These are phyloP conservation scores for Cytospora paraplurivora DNA, from an alignment of 2,329 filamentous ascomycete genomes.

Conservation along the genomic window DNA sequence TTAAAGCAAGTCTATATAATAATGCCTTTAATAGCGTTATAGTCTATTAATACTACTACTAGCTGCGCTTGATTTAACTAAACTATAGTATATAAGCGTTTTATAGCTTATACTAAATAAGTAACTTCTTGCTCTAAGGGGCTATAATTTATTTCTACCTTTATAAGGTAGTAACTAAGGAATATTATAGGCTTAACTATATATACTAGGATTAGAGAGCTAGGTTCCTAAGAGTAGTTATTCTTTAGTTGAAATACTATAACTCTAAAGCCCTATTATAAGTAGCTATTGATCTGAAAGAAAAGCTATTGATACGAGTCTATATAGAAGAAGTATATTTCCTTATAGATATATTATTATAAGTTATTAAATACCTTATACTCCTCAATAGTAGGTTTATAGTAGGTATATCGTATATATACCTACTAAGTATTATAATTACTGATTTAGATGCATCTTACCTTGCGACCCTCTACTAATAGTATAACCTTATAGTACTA, in stretches of 20 bases:
- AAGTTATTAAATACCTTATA: neutral
- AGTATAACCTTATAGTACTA: neutral
- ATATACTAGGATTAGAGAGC: neutral
- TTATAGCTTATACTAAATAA: neutral
- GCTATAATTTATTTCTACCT: constrained; percentile 6
- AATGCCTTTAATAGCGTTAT: constrained; percentile 4
- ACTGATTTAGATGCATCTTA: too few relatives aligned
- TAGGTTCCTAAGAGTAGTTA: neutral
- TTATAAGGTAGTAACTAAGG: neutral
- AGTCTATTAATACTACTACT: constrained; percentile 7
- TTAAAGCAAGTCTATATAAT: constrained; percentile 8
- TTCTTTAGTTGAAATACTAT: constrained; percentile 9
- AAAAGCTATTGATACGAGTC: neutral
- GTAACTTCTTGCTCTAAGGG: neutral
- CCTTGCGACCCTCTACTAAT: neutral
- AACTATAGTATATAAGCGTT: constrained; percentile 1
- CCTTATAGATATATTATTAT: neutral
- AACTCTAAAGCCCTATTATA: constrained; percentile 2
- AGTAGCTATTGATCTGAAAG: neutral
- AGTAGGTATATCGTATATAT: neutral
- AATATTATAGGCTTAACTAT: neutral
- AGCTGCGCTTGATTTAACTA: neutral
- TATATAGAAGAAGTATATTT: neutral
- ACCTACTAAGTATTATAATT: too few relatives aligned
- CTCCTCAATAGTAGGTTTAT: neutral